These are phyloP conservation scores for Phytophthora cryptogea DNA, from an alignment of 352 stramenopile species.

Conservation along the genomic window DNA sequence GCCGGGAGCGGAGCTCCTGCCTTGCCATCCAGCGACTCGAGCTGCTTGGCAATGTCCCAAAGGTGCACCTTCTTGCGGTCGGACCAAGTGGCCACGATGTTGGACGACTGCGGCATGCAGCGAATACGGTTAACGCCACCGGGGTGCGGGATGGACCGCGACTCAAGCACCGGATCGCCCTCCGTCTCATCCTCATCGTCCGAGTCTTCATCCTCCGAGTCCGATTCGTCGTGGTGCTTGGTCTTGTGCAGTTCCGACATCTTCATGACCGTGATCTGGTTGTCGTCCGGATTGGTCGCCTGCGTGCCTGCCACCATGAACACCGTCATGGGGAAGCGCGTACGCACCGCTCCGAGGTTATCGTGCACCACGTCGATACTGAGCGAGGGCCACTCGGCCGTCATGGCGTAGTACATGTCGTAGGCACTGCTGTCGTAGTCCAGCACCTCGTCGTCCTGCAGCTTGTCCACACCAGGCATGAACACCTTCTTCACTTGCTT, in stretches of 20 bases:
- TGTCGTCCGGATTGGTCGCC: constrained; percentile 91
- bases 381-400: constrained; percentile 97
- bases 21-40: constrained; percentile 89
- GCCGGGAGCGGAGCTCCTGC: constrained; percentile 48
- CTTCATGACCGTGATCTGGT: constrained; percentile 98
- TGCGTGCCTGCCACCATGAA: constrained; percentile 97
- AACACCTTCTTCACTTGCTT: constrained; percentile 90
- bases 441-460: constrained; percentile 94
- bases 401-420: constrained; percentile 99
- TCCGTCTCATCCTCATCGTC: constrained; percentile 95
- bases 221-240: constrained; percentile 78
- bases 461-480: constrained; percentile 91
- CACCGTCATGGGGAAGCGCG: constrained; percentile 95
- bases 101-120: constrained; percentile 94
- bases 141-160: constrained; percentile 94
- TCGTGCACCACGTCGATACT: constrained; percentile 98
- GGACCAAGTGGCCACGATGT: constrained; percentile 98
- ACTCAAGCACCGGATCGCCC: constrained; percentile 95
- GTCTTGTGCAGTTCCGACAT: constrained; percentile 97
- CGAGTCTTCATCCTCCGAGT: constrained; percentile 78
- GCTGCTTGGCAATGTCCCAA: constrained; percentile 94
- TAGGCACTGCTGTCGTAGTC: constrained; percentile 99
- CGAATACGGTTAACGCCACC: constrained; percentile 96
- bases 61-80: constrained; percentile 96
- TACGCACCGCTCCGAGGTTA: constrained; percentile 92